Conservation (phyloP, 2,329 filamentous ascomycete species). For the Monosporascus sp. region DNA sequence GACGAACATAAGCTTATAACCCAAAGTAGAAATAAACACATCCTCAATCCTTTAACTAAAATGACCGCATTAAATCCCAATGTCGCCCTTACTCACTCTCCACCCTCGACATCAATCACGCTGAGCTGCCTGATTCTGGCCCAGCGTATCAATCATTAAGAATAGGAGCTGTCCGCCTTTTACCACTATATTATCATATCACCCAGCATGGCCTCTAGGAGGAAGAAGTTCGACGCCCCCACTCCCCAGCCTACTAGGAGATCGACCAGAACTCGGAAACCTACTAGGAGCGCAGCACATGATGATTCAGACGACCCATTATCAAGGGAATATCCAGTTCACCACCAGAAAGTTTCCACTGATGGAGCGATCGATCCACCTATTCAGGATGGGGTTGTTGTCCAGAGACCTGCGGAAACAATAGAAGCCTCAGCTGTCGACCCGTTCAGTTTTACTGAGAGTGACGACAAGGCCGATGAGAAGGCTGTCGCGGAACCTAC, state of each 20-base stretch:
- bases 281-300: not conserved
- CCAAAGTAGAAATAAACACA: not conserved
- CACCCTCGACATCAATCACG: not conserved
- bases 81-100: not conserved
- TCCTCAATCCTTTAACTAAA: not conserved
- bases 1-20: not conserved
- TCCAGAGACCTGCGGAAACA: slow-evolving; percentile 1
- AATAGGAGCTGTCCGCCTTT: slow-evolving; percentile 1
- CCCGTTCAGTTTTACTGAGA: not conserved
- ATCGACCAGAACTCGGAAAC: slow-evolving; percentile 6
- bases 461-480: not conserved
- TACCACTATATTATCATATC: not conserved
- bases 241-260: slow-evolving; percentile 3
- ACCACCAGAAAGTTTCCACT: slow-evolving; percentile 1
- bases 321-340: slow-evolving; percentile 1
- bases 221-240: slow-evolving; percentile 1
- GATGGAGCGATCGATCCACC: not conserved
- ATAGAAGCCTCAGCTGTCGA: not conserved
- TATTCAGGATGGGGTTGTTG: slow-evolving; percentile 5
- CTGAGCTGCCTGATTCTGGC: not conserved
- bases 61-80: not conserved
- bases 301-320: not conserved
- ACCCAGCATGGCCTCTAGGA: slow-evolving; percentile 13
- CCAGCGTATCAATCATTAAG: not conserved
- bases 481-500: not conserved